phyloP scores from a whole-genome alignment of 345 rosid species.

The Streptanthus diversifolius region DNA sequence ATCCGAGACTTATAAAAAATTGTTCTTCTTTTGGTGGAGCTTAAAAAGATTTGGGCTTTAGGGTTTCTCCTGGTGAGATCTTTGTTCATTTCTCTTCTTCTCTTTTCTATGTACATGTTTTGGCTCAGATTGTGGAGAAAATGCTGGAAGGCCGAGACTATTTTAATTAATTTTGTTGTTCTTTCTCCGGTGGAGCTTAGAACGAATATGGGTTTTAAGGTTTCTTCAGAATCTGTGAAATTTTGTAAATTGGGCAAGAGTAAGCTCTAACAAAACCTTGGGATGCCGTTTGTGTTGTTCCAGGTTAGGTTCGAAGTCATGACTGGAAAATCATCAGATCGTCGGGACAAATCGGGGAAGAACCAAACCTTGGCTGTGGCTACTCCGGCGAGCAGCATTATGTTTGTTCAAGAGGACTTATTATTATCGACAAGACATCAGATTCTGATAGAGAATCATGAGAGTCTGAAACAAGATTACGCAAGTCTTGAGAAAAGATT shows the following conservation, averaged over 20 bases:
- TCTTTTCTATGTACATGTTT: background rate
- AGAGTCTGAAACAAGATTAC: conserved; percentile 6
- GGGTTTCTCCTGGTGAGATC: background rate
- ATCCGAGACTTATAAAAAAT: background rate
- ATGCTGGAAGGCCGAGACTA: background rate
- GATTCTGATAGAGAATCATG: conserved; percentile 19
- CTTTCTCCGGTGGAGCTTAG: background rate
- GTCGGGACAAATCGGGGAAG: background rate
- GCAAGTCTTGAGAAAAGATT: background rate
- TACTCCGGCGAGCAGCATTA: background rate
- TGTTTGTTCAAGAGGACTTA: background rate
- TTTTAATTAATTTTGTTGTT: background rate
- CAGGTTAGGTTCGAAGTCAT: conserved; percentile 12
- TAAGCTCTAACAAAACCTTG: background rate
- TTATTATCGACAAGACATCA: background rate
- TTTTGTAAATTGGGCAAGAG: background rate
- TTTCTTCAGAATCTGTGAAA: conserved; percentile 5
- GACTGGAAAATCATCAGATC: conserved; percentile 10
- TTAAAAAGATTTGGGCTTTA: background rate
- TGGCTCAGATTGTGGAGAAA: background rate
- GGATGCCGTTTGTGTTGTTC: background rate
- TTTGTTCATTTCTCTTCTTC: background rate
- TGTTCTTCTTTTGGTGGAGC: background rate
- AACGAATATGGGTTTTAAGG: background rate
- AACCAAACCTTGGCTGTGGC: background rate